phyloP scores from a whole-genome alignment of 768 basidiomycete species.

The Xanthoconium stramineum region DNA sequence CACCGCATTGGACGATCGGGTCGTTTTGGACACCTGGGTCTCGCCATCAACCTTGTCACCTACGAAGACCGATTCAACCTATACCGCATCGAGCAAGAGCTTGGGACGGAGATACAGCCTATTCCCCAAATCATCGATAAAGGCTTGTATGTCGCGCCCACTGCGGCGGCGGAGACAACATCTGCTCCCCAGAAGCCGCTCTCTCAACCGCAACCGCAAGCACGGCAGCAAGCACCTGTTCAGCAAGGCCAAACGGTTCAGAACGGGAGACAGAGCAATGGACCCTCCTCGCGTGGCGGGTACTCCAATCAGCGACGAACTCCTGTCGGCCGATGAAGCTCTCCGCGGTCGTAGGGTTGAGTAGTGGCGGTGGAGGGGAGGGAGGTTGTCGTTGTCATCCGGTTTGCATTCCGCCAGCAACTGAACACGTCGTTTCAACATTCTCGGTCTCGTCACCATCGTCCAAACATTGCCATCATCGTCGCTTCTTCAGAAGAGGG shows the following conservation, averaged over 20 bases:
- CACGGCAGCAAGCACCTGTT: conserved; percentile 25
- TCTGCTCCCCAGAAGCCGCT: conserved; percentile 43
- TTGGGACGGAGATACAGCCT: conserved; percentile 96
- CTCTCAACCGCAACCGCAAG: conserved; percentile 25
- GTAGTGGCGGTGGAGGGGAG: neutral
- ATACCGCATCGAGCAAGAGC: conserved; percentile 97
- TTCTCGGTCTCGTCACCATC: conserved; percentile 14
- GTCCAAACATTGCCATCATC: conserved; percentile 10
- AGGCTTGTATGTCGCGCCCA: conserved; percentile 88
- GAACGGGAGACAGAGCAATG: conserved; percentile 31
- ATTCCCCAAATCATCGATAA: conserved; percentile 92
- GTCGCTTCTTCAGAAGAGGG: conserved; percentile 5
- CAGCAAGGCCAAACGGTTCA: conserved; percentile 24
- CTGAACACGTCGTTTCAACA: conserved; percentile 9
- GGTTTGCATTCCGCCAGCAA: conserved; percentile 11
- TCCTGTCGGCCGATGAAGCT: conserved; percentile 27
- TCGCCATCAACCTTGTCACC: conserved; percentile 97
- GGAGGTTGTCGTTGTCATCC: conserved; percentile 6
- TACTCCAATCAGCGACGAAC: conserved; percentile 28
- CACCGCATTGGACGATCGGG: conserved; percentile 98
- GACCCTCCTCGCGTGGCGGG: conserved; percentile 19
- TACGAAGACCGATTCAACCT: conserved; percentile 98
- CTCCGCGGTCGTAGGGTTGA: neutral
- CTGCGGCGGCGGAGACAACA: conserved; percentile 41
- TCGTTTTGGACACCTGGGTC: conserved; percentile 93